Conservation (phyloP, 306 rosid species). For the Glycine tomentella region DNA sequence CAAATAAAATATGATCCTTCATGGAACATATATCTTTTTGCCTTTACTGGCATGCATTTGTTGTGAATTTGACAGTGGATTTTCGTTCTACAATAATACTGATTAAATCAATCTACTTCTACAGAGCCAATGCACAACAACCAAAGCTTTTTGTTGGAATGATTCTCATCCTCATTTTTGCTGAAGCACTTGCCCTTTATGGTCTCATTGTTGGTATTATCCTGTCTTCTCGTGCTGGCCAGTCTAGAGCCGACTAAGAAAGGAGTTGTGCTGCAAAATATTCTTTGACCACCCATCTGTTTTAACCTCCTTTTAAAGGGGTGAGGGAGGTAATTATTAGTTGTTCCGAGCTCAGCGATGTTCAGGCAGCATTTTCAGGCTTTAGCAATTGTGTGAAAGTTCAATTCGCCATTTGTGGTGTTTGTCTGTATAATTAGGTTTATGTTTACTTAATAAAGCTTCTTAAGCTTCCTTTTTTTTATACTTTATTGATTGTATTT, state of each 20-base stretch:
- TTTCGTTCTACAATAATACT: background rate
- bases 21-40: background rate
- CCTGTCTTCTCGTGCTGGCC: conserved; percentile 35
- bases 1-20: background rate
- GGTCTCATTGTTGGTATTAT: conserved; percentile 32
- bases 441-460: conserved; percentile 19
- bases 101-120: background rate
- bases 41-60: conserved; percentile 3
- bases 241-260: conserved; percentile 26
- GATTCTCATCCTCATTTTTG: conserved; percentile 32
- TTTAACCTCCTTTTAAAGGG: conserved; percentile 15
- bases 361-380: background rate
- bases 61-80: background rate
- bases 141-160: conserved; percentile 35
- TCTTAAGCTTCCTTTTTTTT: conserved; percentile 16
- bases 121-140: conserved; percentile 30
- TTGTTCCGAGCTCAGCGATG: background rate
- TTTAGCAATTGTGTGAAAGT: conserved; percentile 1
- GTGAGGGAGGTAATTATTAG: conserved; percentile 18
- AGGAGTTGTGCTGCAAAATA: conserved; percentile 12
- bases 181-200: conserved; percentile 28
- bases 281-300: conserved; percentile 20
- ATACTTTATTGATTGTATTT: conserved; percentile 4
- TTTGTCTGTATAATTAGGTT: conserved; percentile 27
- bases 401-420: conserved; percentile 20